phyloP scores from a whole-genome alignment of 768 basidiomycete genomes.

The Auriscalpium orientale region DNA sequence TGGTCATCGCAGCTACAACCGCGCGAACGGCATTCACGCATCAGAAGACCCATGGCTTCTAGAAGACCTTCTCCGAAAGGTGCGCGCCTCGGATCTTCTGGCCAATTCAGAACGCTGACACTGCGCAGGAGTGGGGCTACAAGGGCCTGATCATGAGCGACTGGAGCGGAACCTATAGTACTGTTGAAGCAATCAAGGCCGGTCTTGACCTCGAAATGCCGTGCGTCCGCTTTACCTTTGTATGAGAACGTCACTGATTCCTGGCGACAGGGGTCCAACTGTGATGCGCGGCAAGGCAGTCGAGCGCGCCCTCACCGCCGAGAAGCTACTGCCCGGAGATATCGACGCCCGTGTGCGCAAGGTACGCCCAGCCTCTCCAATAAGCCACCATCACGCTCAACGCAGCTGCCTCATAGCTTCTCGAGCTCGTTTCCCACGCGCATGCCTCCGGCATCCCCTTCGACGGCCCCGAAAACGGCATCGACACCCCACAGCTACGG shows the following conservation, averaged over 20 bases:
- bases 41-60: conserved; percentile 47
- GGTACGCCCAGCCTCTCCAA: conserved; percentile 1
- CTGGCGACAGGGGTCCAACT: conserved; percentile 32
- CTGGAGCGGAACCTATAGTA: conserved; percentile 45
- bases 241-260: neutral
- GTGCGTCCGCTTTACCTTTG: conserved; percentile 19
- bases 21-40: conserved; percentile 51
- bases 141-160: conserved; percentile 57
- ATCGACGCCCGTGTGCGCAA: conserved; percentile 29
- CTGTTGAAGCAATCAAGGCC: conserved; percentile 45
- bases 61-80: conserved; percentile 45
- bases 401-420: conserved; percentile 27
- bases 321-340: conserved; percentile 37
- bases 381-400: neutral
- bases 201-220: conserved; percentile 64
- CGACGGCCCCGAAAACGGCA: conserved; percentile 37
- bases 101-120: neutral
- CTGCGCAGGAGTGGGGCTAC: conserved; percentile 50
- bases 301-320: conserved; percentile 29
- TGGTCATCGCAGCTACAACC: conserved; percentile 38
- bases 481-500: conserved; percentile 41
- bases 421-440: conserved; percentile 40
- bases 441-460: conserved; percentile 49
- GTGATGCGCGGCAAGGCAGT: conserved; percentile 41
- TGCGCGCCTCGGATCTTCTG: neutral